A percentile compares a stretch with the other conserved stretches of the same genome.
Conservation (phyloP, 2,329 filamentous ascomycete species). For the Pseudogymnoascus verrucosus region DNA sequence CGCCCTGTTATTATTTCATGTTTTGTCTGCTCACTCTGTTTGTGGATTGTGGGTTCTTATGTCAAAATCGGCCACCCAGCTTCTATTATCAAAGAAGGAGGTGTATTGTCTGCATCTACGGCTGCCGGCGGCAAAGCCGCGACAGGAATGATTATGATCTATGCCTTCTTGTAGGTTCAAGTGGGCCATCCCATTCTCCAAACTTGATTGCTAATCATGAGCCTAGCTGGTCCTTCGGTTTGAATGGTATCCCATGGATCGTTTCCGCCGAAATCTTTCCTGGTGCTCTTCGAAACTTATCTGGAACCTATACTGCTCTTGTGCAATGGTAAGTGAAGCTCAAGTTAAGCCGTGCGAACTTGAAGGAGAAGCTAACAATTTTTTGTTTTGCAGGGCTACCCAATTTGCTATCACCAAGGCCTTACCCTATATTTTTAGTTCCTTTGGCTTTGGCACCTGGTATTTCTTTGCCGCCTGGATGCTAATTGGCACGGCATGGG, state of each 20-base stretch:
- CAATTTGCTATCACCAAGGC: conserved; percentile 38
- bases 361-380: conserved; percentile 19
- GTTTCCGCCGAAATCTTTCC: conserved; percentile 13
- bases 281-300: conserved; percentile 10
- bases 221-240: conserved; percentile 26
- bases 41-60: conserved; percentile 46
- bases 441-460: conserved; percentile 43
- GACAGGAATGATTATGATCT: conserved; percentile 47
- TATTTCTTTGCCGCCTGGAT: conserved; percentile 50
- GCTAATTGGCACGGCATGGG: conserved; percentile 39
- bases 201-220: not conserved
- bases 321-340: not conserved
- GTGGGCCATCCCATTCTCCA: not conserved
- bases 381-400: conserved; percentile 33
- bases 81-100: conserved; percentile 26
- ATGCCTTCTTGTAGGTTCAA: conserved; percentile 23
- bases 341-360: not conserved
- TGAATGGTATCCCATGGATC: conserved; percentile 13
- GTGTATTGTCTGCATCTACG: conserved; percentile 34
- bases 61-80: conserved; percentile 43
- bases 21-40: conserved; percentile 38
- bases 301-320: conserved; percentile 11
- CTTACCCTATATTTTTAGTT: conserved; percentile 37
- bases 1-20: conserved; percentile 40
- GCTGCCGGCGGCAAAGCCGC: conserved; percentile 42